Evolutionary conservation across 2,329 filamentous ascomycete genomes (phyloP).

Genomic region (Fusarium sp.): DNA sequence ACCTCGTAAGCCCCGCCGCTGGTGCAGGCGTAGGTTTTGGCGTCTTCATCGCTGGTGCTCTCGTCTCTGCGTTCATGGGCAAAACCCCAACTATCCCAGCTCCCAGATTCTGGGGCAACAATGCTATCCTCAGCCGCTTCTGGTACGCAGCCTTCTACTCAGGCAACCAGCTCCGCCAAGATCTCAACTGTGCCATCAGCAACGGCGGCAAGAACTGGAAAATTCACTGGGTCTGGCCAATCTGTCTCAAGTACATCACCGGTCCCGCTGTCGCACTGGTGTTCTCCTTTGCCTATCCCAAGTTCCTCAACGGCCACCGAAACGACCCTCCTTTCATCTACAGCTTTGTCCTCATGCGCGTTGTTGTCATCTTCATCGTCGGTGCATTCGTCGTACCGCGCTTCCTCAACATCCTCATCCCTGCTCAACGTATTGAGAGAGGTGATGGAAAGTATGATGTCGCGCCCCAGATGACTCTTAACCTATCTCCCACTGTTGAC

Average conservation of each 20-base stretch:
- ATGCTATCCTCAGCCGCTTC: slow-evolving; percentile 55
- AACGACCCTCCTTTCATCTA: slow-evolving; percentile 38
- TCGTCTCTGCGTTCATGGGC: slow-evolving; percentile 54
- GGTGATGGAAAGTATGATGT: slow-evolving; percentile 40
- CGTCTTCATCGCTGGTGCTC: slow-evolving; percentile 57
- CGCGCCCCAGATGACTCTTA: slow-evolving; percentile 36
- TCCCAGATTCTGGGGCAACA: slow-evolving; percentile 59
- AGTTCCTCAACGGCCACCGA: slow-evolving; percentile 23
- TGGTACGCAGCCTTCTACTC: slow-evolving; percentile 68
- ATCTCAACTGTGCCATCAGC: slow-evolving; percentile 64
- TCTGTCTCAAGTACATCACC: slow-evolving; percentile 60
- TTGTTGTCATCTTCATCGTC: slow-evolving; percentile 36
- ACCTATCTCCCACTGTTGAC: slow-evolving; percentile 20
- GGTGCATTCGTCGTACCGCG: slow-evolving; percentile 32
- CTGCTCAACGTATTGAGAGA: slow-evolving; percentile 21
- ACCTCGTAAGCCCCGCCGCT: slow-evolving; percentile 56
- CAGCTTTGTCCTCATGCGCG: slow-evolving; percentile 42
- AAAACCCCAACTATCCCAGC: slow-evolving; percentile 56
- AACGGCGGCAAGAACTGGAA: slow-evolving; percentile 63
- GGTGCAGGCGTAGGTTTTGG: slow-evolving; percentile 65
- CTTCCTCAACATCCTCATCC: slow-evolving; percentile 37
- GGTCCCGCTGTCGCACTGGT: slow-evolving; percentile 61
- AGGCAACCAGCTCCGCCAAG: slow-evolving; percentile 64
- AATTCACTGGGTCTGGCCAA: slow-evolving; percentile 61
- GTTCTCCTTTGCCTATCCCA: slow-evolving; percentile 61